Base-by-base conservation (phyloP, 768 basidiomycete genomes). In the Tricholoma flavovirens region DNA sequence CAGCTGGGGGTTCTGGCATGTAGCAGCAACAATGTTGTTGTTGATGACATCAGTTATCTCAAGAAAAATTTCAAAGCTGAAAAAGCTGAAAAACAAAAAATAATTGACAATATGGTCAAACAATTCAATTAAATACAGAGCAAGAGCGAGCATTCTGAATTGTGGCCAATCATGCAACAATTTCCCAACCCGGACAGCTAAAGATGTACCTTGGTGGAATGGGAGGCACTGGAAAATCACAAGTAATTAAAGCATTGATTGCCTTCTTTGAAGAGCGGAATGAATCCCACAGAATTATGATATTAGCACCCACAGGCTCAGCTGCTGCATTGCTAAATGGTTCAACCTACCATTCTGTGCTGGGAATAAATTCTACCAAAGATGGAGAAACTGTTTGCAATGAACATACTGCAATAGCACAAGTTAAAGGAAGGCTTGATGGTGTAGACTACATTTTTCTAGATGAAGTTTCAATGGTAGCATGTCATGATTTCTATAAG, bases 271-370 rank as follows among this genome's bases (percentile, higher is more conserved):
- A 26, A 4, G 5, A 12, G 38, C 11, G 55, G 36, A 53, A 61
- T 10, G 59, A 70, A 17, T n/a, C n/a, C n/a, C n/a, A n/a, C n/a
- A n/a, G n/a, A n/a, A n/a, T n/a, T n/a, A n/a, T n/a, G n/a, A n/a
- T 63, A 2, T 50, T 69, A 1, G 68, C 63, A 9, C 67, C 68
- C 2, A 71, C 66, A 7, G 69, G 69, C 0, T 49, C 62, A 4
- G 62, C 67, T 5, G 69, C 71, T 7, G 61, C 63, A 0, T 22
- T 66, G 2, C 10, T 72, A 0, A 56, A 54, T 15, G 71, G 71
- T 0, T 67, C 63, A 1, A 71, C 69, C 2, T 67, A n/a, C n/a
- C n/a, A n/a, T n/a, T n/a, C n/a, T n/a, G n/a, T n/a, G n/a, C n/a
- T n/a, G n/a, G n/a, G n/a, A 17, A 57, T 69, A 4, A 33, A 14